These are phyloP conservation scores for Neoscytalidium dimidiatum DNA, from an alignment of 2,329 filamentous ascomycete species.

Conservation along the genomic window DNA sequence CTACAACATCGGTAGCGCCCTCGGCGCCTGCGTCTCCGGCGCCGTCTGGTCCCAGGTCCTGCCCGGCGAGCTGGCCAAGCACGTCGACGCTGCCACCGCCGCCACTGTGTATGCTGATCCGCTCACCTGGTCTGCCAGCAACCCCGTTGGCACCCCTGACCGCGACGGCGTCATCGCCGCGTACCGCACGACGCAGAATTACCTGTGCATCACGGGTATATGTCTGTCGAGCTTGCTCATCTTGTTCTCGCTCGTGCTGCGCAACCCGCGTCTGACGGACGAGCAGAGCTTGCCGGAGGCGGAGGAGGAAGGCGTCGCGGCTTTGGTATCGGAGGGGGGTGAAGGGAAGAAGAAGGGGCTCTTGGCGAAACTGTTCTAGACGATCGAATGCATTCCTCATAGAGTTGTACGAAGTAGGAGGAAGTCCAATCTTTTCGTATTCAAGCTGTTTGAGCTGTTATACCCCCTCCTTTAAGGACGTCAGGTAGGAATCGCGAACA, in stretches of 20 bases:
- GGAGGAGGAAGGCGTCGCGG: conserved; percentile 26
- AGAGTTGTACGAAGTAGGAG: too few species aligned
- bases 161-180: conserved; percentile 46
- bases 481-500: too few species aligned
- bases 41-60: conserved; percentile 64
- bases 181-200: conserved; percentile 49
- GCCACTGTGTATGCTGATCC: conserved; percentile 45
- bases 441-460: too few species aligned
- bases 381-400: not conserved
- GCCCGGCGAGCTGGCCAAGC: conserved; percentile 45
- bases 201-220: conserved; percentile 54
- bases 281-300: conserved; percentile 49
- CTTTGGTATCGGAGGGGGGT: not conserved
- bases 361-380: not conserved
- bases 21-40: conserved; percentile 63
- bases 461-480: too few species aligned
- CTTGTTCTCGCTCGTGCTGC: conserved; percentile 46
- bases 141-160: conserved; percentile 48
- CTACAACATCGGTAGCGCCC: conserved; percentile 64
- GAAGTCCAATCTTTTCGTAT: too few species aligned
- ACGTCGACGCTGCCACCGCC: conserved; percentile 45
- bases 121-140: conserved; percentile 37
- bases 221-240: conserved; percentile 51
- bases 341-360: not conserved
- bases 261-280: conserved; percentile 49